Percentiles rank a stretch among this genome's conserved stretches.
These are phyloP conservation scores for Pythium phragmiticola DNA, from an alignment of 352 stramenopile genomes.

Conservation along the genomic window DNA sequence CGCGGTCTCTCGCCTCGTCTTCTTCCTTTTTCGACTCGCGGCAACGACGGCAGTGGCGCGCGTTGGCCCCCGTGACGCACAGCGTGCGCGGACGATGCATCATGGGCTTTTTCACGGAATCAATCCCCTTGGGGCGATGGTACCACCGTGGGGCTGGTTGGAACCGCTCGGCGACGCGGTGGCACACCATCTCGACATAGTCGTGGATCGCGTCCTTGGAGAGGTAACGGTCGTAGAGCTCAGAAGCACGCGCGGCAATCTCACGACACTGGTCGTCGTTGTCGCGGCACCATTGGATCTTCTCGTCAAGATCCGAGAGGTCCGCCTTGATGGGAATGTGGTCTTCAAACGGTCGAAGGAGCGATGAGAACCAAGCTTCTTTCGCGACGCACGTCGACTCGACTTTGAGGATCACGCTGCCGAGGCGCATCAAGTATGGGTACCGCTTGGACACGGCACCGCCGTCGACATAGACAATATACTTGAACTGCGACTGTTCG, in stretches of 20 bases:
- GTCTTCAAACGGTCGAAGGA: conserved; percentile 96
- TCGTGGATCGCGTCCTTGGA: conserved; percentile 93
- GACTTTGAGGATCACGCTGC: conserved; percentile 97
- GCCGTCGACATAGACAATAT: conserved; percentile 96
- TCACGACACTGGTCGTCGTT: conserved; percentile 96
- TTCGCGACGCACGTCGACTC: conserved; percentile 93
- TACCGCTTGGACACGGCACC: conserved; percentile 98
- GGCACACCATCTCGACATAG: conserved; percentile 96
- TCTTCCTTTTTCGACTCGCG: conserved; percentile 66
- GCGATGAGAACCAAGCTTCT: conserved; percentile 97
- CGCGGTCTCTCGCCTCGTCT: conserved; percentile 30
- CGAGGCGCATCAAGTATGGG: conserved; percentile 97
- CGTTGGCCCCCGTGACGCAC: conserved; percentile 55
- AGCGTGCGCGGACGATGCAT: conserved; percentile 51
- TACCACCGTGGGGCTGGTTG: conserved; percentile 61
- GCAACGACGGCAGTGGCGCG: conserved; percentile 67
- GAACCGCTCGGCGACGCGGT: conserved; percentile 90
- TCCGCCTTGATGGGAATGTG: conserved; percentile 97
- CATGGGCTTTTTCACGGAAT: conserved; percentile 58
- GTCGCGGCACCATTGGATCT: conserved; percentile 97
- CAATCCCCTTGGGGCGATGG: conserved; percentile 52
- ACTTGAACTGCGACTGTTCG: conserved; percentile 97
- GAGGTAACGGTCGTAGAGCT: conserved; percentile 93
- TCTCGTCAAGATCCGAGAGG: conserved; percentile 96
- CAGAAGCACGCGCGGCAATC: conserved; percentile 93